Evolutionary conservation across 2,329 filamentous ascomycete genomes (phyloP).

Genomic region (Penicillium capsulatum): DNA sequence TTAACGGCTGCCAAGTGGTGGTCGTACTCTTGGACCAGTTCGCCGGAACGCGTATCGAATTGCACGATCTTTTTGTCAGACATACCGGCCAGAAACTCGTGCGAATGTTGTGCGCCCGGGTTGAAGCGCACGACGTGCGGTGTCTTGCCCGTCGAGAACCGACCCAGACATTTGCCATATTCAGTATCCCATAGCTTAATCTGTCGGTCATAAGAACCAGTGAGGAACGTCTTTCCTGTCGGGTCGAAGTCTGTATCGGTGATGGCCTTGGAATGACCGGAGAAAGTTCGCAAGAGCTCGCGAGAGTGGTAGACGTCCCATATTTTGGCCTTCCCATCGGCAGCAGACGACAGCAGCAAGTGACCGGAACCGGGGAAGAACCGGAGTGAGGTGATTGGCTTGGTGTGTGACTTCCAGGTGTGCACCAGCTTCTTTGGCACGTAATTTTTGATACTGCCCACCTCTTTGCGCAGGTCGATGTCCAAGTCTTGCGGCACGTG

Average conservation of each 20-base stretch:
- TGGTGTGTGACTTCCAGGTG: constrained; percentile 79
- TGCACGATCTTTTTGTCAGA: constrained; percentile 99
- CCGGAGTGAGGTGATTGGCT: constrained; percentile 80
- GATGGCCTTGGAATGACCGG: constrained; percentile 82
- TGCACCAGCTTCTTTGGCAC: constrained; percentile 92
- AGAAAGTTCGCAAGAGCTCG: constrained; percentile 85
- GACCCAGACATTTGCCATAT: constrained; percentile 79
- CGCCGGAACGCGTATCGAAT: constrained; percentile 78
- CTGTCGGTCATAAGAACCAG: constrained; percentile 86
- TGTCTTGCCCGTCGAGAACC: constrained; percentile 90
- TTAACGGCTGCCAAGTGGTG: constrained; percentile 98
- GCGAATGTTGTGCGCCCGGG: constrained; percentile 67
- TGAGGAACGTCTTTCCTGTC: constrained; percentile 78
- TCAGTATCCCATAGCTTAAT: constrained; percentile 99
- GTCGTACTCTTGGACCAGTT: constrained; percentile 94
- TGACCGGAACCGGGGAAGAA: constrained; percentile 90
- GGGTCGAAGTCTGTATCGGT: constrained; percentile 86
- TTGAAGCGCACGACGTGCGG: constrained; percentile 95
- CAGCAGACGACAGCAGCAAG: constrained; percentile 80
- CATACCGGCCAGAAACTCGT: constrained; percentile 95
- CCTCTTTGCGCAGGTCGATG: constrained; percentile 76
- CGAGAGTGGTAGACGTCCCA: constrained; percentile 91
- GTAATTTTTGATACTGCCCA: constrained; percentile 77
- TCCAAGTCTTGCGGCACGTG: constrained; percentile 89
- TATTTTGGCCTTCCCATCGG: constrained; percentile 85